Percentiles rank a stretch among this genome's conserved stretches.
These are phyloP conservation scores for Croton setiger DNA, from an alignment of 441 rosid species.

Conservation along the genomic window DNA sequence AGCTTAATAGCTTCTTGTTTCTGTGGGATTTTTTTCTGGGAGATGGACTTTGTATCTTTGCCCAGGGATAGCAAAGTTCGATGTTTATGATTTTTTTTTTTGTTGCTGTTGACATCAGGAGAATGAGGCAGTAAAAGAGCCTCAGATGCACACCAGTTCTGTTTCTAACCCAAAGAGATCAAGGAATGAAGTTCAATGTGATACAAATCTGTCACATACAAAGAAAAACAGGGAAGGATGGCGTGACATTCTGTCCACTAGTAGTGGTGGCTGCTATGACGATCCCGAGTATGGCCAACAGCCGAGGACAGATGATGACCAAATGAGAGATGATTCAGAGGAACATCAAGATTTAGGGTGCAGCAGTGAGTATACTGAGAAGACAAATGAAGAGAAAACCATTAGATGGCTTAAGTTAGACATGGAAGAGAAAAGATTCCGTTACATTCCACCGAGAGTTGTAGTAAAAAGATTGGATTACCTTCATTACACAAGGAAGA, in stretches of 20 bases:
- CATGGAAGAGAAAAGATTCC: conserved; percentile 67
- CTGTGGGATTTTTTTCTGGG: not conserved
- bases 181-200: conserved; percentile 23
- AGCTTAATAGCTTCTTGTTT: not conserved
- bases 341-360: conserved; percentile 21
- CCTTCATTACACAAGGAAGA: conserved; percentile 60
- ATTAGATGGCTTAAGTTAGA: conserved; percentile 43
- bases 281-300: conserved; percentile 4
- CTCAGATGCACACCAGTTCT: conserved; percentile 11
- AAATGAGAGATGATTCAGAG: conserved; percentile 13
- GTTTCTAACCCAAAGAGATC: conserved; percentile 30
- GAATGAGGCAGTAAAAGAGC: conserved; percentile 17
- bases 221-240: conserved; percentile 22
- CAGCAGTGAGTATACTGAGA: conserved; percentile 24
- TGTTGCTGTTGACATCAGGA: conserved; percentile 29
- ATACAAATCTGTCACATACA: conserved; percentile 12
- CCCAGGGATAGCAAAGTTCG: not conserved
- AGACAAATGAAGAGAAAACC: conserved; percentile 27
- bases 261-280: not conserved
- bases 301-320: conserved; percentile 13
- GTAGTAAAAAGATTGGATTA: conserved; percentile 52
- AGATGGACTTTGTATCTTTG: too few species aligned
- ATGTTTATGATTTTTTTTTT: not conserved
- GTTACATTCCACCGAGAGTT: conserved; percentile 66
- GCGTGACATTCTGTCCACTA: conserved; percentile 7